Base-by-base conservation (phyloP, 768 basidiomycete species). In the Myochromella boudieri region DNA sequence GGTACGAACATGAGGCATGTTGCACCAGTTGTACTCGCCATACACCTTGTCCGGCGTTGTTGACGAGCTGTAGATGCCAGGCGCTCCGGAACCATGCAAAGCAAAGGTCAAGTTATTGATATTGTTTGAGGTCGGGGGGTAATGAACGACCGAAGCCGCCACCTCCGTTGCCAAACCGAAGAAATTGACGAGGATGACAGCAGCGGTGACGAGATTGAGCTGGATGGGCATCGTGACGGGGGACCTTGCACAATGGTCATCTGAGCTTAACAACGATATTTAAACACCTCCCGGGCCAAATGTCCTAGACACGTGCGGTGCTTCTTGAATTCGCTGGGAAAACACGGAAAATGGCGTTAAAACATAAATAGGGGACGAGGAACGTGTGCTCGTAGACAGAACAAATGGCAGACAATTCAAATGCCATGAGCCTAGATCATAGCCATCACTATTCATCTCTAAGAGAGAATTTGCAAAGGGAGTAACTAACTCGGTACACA, bases 21-120 rank as follows among this genome's bases (percentile, higher is more conserved):
- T 78, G 41, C 77, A 78, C 76, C 75, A 77, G 49, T 77, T 77
- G 46, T 76, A 78, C 15, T 57, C 60, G 0, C 75, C 76, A 63
- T 78, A 78, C 7, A 52, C 51, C 2, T 62, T 44, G 28, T 70
- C 55, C 1, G 75, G 69, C 6, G 68, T 70, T 6, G 44, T 53
- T 0, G 75, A 77, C 0, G 70, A 74, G 47, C 61, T 67, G 56
- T 67, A 76, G 2, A 77, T 75, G 4, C 76, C 76, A 17, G 74
- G 72, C n/a, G 72, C 64, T 8, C 71, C 75, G 8, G 65, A 61
- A 6, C 74, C 74, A 50, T 62, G 62, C 18, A 77, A 44, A 2
- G 55, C 72, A 50, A 68, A 72, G 0, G 73, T 71, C 4, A 75
- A 51, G 46, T 76, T 75, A 56, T 76, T 76, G 56, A 69, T 60